A percentile compares a stretch with the other conserved stretches of the same genome.
phyloP scores from a whole-genome alignment of 1,139 yeast genomes.

The Diutina siamensis region DNA sequence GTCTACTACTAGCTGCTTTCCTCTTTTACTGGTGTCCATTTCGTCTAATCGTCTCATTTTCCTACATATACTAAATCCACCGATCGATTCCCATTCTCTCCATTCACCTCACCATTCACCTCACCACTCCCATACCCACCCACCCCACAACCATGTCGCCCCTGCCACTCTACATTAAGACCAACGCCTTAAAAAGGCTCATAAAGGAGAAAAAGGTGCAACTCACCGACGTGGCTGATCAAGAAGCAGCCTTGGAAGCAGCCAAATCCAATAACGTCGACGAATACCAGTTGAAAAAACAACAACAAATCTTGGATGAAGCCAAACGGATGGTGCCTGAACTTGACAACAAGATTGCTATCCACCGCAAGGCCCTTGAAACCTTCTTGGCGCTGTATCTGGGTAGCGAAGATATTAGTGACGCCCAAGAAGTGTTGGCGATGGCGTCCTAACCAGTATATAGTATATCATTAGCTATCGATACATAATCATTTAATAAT shows the following conservation, averaged over 20 bases:
- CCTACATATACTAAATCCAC: no score
- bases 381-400: slow-evolving; percentile 23
- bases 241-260: slow-evolving; percentile 34
- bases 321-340: slow-evolving; percentile 60
- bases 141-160: slow-evolving; percentile 47
- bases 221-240: slow-evolving; percentile 52
- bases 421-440: slow-evolving; percentile 16
- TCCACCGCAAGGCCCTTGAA: slow-evolving; percentile 37
- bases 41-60: no score
- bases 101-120: not conserved
- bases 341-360: slow-evolving; percentile 38
- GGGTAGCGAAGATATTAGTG: slow-evolving; percentile 39
- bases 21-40: no score
- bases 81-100: no score
- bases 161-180: slow-evolving; percentile 62
- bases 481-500: no score
- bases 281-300: slow-evolving; percentile 61
- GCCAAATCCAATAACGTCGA: slow-evolving; percentile 40
- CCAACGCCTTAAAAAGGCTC: slow-evolving; percentile 61
- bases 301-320: slow-evolving; percentile 52
- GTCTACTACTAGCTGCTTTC: no score
- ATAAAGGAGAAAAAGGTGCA: slow-evolving; percentile 63
- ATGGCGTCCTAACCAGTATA: not conserved
- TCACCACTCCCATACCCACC: not conserved
- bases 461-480: not conserved